These are phyloP conservation scores for Neofusicoccum kwambonambiense DNA, from an alignment of 2,329 filamentous ascomycete genomes.

Conservation along the genomic window DNA sequence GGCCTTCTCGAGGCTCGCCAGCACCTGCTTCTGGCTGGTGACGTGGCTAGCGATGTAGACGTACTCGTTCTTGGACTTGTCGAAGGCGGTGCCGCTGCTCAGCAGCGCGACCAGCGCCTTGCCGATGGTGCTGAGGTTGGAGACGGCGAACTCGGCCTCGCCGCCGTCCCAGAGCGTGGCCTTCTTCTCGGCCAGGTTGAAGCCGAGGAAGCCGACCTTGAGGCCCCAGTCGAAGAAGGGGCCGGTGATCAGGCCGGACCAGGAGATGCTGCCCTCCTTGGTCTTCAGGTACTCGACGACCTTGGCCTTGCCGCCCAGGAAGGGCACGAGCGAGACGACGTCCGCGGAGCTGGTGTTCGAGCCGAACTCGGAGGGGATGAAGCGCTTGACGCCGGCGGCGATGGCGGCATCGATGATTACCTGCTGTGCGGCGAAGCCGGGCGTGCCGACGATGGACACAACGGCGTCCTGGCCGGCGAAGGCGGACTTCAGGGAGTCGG, in stretches of 20 bases:
- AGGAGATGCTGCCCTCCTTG: constrained; percentile 50
- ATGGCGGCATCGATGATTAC: constrained; percentile 59
- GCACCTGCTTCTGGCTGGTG: constrained; percentile 58
- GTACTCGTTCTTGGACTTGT: constrained; percentile 49
- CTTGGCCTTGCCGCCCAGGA: constrained; percentile 53
- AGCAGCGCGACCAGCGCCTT: constrained; percentile 54
- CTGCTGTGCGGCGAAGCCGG: constrained; percentile 46
- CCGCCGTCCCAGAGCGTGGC: constrained; percentile 59
- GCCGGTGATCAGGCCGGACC: constrained; percentile 60
- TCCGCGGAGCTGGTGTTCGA: constrained; percentile 40
- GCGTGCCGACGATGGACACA: constrained; percentile 47
- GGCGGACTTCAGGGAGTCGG: constrained; percentile 48
- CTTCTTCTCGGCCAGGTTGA: constrained; percentile 50
- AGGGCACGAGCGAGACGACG: constrained; percentile 45
- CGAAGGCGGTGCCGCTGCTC: constrained; percentile 30
- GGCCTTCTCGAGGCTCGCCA: constrained; percentile 53
- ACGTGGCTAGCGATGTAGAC: constrained; percentile 59
- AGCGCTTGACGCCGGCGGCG: constrained; percentile 59
- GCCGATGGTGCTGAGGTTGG: constrained; percentile 53
- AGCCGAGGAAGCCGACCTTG: constrained; percentile 50
- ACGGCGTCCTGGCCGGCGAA: constrained; percentile 59
- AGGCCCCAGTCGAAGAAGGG: constrained; percentile 64
- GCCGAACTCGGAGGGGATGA: constrained; percentile 62
- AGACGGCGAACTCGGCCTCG: constrained; percentile 51
- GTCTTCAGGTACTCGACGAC: constrained; percentile 54